Conservation (phyloP, 352 stramenopile genomes). For the Nothophytophthora sp. region DNA sequence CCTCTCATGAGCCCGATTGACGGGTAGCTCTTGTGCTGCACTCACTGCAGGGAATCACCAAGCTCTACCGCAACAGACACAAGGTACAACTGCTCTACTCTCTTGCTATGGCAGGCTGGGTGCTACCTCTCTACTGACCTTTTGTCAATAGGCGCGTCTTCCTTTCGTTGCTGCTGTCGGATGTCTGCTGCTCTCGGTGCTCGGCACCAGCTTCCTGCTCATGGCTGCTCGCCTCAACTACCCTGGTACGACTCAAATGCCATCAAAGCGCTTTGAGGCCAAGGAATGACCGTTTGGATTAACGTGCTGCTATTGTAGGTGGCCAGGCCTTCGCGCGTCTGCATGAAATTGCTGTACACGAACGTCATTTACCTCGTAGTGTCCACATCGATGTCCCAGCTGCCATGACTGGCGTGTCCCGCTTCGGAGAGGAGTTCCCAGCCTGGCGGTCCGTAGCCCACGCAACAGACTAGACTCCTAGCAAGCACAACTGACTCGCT, state of each 20-base stretch:
- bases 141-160: conserved; percentile 39
- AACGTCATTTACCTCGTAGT: conserved; percentile 31
- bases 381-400: conserved; percentile 94
- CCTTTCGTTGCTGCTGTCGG: conserved; percentile 52
- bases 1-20: background rate
- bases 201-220: conserved; percentile 61
- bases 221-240: conserved; percentile 92
- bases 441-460: conserved; percentile 77
- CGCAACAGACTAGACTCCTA: too few relatives aligned
- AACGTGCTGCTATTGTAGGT: conserved; percentile 29
- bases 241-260: conserved; percentile 56
- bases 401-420: conserved; percentile 95
- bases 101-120: background rate
- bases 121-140: background rate
- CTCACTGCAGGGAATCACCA: conserved; percentile 52
- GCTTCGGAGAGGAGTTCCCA: conserved; percentile 82
- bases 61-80: conserved; percentile 59
- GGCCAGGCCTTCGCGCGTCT: conserved; percentile 66
- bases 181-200: conserved; percentile 45
- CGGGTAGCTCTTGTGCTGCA: conserved; percentile 3
- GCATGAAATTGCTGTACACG: conserved; percentile 40
- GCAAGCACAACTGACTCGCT: background rate
- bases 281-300: background rate
- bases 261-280: background rate
- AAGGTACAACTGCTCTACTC: conserved; percentile 37